Percentiles rank a stretch among this genome's conserved stretches.
Conservation (phyloP, 1,284 basidiomycete genomes). For the Ustilago crameri region DNA sequence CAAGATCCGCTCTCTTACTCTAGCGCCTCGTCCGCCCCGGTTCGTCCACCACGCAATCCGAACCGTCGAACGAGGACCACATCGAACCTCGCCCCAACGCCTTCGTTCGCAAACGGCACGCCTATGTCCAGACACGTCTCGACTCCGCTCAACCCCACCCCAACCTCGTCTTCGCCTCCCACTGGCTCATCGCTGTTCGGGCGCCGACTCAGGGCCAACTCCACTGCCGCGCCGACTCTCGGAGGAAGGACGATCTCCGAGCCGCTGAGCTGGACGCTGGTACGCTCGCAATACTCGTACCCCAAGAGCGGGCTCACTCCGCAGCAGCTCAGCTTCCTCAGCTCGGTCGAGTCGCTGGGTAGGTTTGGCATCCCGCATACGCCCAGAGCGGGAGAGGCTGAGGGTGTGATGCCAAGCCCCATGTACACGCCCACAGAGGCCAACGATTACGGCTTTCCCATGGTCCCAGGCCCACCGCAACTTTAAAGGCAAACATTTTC, state of each 20-base stretch:
- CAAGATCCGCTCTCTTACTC: conserved; percentile 13
- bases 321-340: conserved; percentile 43
- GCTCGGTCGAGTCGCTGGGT: conserved; percentile 47
- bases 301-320: conserved; percentile 38
- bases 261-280: conserved; percentile 40
- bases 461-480: not conserved
- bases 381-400: not conserved
- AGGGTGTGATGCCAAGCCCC: conserved; percentile 5
- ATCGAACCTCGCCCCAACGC: not conserved
- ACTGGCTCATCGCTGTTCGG: conserved; percentile 1
- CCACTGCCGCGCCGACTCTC: conserved; percentile 8
- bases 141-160: conserved; percentile 16
- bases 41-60: not conserved
- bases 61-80: conserved; percentile 1
- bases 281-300: conserved; percentile 40
- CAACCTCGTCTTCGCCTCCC: conserved; percentile 1
- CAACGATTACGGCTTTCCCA: conserved; percentile 38
- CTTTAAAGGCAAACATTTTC: too few species aligned
- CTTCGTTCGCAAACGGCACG: conserved; percentile 18
- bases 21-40: not conserved
- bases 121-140: conserved; percentile 29
- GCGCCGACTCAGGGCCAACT: conserved; percentile 15
- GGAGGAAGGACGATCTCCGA: conserved; percentile 30
- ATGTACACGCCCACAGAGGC: conserved; percentile 12
- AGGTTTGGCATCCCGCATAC: conserved; percentile 32